A percentile compares a stretch with the other conserved stretches of the same genome.
Evolutionary conservation across 1,284 basidiomycete species (phyloP).

Genomic region (Ustilago hordei): DNA sequence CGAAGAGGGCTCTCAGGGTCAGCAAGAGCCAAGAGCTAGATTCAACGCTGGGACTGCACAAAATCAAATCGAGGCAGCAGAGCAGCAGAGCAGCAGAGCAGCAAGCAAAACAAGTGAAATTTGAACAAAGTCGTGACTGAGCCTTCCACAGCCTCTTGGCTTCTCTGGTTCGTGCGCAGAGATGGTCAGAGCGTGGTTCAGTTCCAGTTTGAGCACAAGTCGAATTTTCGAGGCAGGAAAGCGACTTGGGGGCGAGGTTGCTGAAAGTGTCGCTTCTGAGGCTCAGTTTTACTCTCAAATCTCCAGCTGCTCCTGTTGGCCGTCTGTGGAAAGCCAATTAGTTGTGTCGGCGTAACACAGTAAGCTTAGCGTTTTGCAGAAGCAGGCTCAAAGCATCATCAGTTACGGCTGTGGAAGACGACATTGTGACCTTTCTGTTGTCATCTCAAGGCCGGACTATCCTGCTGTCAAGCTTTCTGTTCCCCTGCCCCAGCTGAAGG

Average conservation of each 20-base stretch:
- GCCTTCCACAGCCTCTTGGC: not conserved
- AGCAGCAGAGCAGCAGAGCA: slow-evolving; percentile 4
- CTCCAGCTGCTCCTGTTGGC: not conserved
- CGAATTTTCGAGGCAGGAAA: not conserved
- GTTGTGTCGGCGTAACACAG: not conserved
- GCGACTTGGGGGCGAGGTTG: slow-evolving; percentile 3
- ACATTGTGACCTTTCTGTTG: not conserved
- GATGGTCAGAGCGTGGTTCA: slow-evolving; percentile 22
- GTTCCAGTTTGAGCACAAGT: not conserved
- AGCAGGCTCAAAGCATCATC: not conserved
- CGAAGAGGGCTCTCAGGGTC: not conserved
- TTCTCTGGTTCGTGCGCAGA: slow-evolving; percentile 24
- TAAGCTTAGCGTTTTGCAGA: not conserved
- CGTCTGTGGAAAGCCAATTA: not conserved
- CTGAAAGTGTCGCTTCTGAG: not conserved
- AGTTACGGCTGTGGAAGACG: not conserved
- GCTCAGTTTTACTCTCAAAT: not conserved
- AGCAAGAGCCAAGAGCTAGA: not conserved
- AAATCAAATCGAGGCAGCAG: not conserved
- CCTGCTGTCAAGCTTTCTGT: too few relatives aligned
- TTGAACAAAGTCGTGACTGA: slow-evolving; percentile 11
- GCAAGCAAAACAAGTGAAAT: not conserved
- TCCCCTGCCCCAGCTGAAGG: too few relatives aligned
- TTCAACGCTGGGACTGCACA: not conserved
- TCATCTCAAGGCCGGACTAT: too few relatives aligned